These are phyloP conservation scores for Neonectria neomacrospora DNA, from an alignment of 2,329 filamentous ascomycete genomes.

Conservation along the genomic window DNA sequence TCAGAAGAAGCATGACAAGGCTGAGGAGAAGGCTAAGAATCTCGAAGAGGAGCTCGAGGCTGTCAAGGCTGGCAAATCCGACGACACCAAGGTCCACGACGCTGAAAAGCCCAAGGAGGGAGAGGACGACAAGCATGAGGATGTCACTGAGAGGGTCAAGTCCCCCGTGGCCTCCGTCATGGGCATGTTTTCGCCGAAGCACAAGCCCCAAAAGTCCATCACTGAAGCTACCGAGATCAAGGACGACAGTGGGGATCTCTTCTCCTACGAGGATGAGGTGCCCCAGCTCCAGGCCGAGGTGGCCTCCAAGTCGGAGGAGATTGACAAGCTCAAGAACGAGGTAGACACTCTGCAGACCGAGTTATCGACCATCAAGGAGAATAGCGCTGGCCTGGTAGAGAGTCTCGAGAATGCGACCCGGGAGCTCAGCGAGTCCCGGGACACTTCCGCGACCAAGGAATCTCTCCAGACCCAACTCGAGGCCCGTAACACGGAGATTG, in stretches of 20 bases:
- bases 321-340: slow-evolving; percentile 75
- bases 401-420: slow-evolving; percentile 75
- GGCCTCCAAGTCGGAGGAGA: slow-evolving; percentile 74
- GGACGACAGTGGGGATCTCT: slow-evolving; percentile 76
- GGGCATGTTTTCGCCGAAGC: slow-evolving; percentile 61
- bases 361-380: slow-evolving; percentile 76
- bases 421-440: slow-evolving; percentile 65
- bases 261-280: slow-evolving; percentile 91
- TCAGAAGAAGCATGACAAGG: slow-evolving; percentile 79
- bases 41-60: slow-evolving; percentile 72
- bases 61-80: slow-evolving; percentile 51
- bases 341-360: slow-evolving; percentile 76
- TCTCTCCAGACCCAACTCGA: slow-evolving; percentile 63
- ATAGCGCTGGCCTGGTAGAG: slow-evolving; percentile 71
- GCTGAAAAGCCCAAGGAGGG: slow-evolving; percentile 44
- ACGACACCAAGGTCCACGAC: slow-evolving; percentile 43
- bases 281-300: slow-evolving; percentile 82
- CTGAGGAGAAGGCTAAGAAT: slow-evolving; percentile 70
- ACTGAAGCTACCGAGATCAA: slow-evolving; percentile 42
- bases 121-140: slow-evolving; percentile 47
- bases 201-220: slow-evolving; percentile 50
- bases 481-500: slow-evolving; percentile 60
- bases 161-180: slow-evolving; percentile 61
- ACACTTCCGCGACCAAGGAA: slow-evolving; percentile 53
- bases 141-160: slow-evolving; percentile 49